phyloP scores from a whole-genome alignment of 352 stramenopile genomes.

The Pythium biforme region DNA sequence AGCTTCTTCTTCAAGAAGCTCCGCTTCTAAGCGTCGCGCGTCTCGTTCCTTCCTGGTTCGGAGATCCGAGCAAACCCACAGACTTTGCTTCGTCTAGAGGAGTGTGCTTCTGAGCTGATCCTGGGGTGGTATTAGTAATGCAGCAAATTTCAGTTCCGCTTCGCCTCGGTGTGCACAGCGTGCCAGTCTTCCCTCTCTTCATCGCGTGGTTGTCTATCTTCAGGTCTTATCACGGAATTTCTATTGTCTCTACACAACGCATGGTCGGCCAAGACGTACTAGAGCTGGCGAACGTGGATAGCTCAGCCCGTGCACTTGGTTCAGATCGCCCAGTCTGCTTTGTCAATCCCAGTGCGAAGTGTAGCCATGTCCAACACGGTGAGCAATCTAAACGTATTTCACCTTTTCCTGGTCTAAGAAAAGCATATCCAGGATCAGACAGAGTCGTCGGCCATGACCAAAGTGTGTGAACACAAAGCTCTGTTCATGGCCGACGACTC shows the following conservation, averaged over 20 bases:
- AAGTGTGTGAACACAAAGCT: no score
- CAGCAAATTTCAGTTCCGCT: slow-evolving; percentile 36
- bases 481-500: no score
- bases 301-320: neutral
- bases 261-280: no score
- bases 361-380: neutral
- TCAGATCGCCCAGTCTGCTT: neutral
- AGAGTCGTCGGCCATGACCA: neutral
- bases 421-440: neutral
- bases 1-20: slow-evolving; percentile 99
- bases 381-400: neutral
- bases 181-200: neutral
- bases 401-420: slow-evolving; percentile 1
- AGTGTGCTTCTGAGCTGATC: slow-evolving; percentile 29
- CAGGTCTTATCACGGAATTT: no score
- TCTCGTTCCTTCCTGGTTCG: neutral
- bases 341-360: neutral
- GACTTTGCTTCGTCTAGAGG: slow-evolving; percentile 24
- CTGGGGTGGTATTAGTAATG: slow-evolving; percentile 35
- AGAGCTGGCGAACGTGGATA: no score
- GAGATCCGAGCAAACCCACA: neutral
- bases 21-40: slow-evolving; percentile 92
- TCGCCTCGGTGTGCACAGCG: slow-evolving; percentile 15
- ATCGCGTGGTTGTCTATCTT: neutral
- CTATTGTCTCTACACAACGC: no score